Evolutionary conservation across 768 basidiomycete genomes (phyloP), one percentile per base, ranked within the genome.

Genomic region (Boletales sp.): DNA sequence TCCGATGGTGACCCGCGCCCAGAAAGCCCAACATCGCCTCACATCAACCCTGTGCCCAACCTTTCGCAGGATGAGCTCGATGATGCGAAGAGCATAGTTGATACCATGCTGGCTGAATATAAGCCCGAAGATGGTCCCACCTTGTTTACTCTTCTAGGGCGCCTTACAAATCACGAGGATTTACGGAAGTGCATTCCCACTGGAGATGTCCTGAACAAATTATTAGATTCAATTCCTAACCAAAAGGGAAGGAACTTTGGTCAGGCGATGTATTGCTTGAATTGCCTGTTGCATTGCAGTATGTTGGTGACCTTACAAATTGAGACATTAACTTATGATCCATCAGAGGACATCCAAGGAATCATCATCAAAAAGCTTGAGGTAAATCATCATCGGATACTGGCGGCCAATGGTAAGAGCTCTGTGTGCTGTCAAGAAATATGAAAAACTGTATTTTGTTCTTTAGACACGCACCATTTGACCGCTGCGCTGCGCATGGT

Each of bases 121-220:
- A 49, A 40, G 10, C 60, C 58, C 31, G 48, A 45, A 12, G 53
- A 61, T 30, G 43, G 48, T 24, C 24, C 24, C 24, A 24, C 24
- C 5, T 24, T 24, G 24, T 24, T 24, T 5, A 24, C 24, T 24
- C 3, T 24, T 24, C 3, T 24, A 24, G 24, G 24, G 24, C 24
- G 24, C 24, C 24, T 24, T 5, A 24, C 24, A 24, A 24, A 24
- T 24, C 24, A 24, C 24, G 24, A 24, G 24, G 24, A 24, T 24
- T 24, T 24, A 24, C 24, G 24, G 24, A 24, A 24, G 24, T 24
- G 24, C 24, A 24, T 24, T 24, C 24, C 24, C 24, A 24, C 24
- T 3, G 24, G 24, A 5, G 24, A 24, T 24, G 24, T 24, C 24
- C 24, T 24, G 24, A 3, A 24, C 24, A 24, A 5, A 24, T 24